Base-by-base conservation (phyloP, 2,329 filamentous ascomycete species). In the Penicillium sp. region DNA sequence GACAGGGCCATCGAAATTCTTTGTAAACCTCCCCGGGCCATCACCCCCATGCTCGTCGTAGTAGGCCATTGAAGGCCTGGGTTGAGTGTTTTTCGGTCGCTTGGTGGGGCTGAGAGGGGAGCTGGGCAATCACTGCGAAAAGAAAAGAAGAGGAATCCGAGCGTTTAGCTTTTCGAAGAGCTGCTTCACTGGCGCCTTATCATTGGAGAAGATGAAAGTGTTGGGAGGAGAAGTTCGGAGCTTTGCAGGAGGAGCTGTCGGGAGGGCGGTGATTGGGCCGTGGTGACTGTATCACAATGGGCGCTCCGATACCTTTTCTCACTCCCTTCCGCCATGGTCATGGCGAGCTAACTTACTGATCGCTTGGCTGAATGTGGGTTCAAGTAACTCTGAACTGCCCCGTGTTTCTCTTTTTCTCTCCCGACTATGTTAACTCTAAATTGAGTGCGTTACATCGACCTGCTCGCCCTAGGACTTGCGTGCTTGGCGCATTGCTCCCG, bases 11-110 rank as follows among this genome's bases (percentile, higher is more conserved):
- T 76, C 73, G 44, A 69, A 73, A 36, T 70, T 67, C 61, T 73
- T 73, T 31, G 64, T 66, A 46, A 65, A 66, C 55, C 73, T 67
- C 39, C 70, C 72, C 37, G 65, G 63, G 58, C 64, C 60, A 44
- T 78, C 76, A n/a, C 68, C 70, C 36, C 65, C 72, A 58, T 70
- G 66, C 39, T 78, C 76, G 13, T 78, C 76, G 61, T 75, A 77
- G 54, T 67, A 74, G 55, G 75, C 73, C 76, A 78, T 77, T 37
- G 58, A 60, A 54, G 61, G 56, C 39, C 22, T 54, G 47, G 27
- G 24, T 39, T 37, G 14, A 19, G 22, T 35, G 52, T 47, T 18
- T 47, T 18, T 27, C 35, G 49, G 35, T 39, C 37, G 36, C 22
- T 35, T 27, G 7, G 18, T 37, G 37, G n/a, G 47, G 47, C 19